Evolutionary conservation across 352 stramenopile species (phyloP).

Genomic region (Thraustochytrium striatum): DNA sequence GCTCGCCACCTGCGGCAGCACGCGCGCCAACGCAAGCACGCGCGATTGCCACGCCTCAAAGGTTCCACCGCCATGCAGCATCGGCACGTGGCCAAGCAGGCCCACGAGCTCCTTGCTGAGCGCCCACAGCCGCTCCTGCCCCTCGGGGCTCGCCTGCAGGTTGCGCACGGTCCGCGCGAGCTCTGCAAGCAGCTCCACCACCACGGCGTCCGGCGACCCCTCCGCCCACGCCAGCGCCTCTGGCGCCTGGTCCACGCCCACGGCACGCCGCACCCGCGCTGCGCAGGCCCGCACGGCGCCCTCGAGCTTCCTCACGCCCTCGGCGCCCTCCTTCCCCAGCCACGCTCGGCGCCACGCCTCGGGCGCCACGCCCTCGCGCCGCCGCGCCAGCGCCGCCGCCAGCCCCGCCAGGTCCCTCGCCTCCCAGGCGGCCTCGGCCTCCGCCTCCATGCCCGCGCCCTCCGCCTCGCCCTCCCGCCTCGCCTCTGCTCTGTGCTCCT

Average conservation of each 20-base stretch:
- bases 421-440: background rate
- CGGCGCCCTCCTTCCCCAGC: background rate
- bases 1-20: background rate
- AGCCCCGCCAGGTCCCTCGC: background rate
- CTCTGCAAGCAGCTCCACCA: conserved; percentile 2
- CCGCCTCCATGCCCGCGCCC: background rate
- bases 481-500: background rate
- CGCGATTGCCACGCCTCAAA: background rate
- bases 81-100: background rate
- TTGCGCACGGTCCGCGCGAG: background rate
- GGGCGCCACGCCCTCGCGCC: background rate
- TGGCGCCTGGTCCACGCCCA: conserved; percentile 2
- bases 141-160: background rate
- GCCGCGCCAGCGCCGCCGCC: background rate
- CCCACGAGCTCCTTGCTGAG: background rate
- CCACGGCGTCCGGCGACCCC: conserved; percentile 14
- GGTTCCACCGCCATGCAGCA: conserved; percentile 5
- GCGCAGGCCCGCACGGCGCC: background rate
- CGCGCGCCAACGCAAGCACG: background rate
- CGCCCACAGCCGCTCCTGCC: background rate
- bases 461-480: background rate
- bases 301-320: background rate
- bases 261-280: background rate
- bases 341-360: background rate
- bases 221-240: background rate